A percentile compares a stretch with the other conserved stretches of the same genome.
These are phyloP conservation scores for Candida sojae DNA, from an alignment of 1,139 yeast genomes.

Conservation along the genomic window DNA sequence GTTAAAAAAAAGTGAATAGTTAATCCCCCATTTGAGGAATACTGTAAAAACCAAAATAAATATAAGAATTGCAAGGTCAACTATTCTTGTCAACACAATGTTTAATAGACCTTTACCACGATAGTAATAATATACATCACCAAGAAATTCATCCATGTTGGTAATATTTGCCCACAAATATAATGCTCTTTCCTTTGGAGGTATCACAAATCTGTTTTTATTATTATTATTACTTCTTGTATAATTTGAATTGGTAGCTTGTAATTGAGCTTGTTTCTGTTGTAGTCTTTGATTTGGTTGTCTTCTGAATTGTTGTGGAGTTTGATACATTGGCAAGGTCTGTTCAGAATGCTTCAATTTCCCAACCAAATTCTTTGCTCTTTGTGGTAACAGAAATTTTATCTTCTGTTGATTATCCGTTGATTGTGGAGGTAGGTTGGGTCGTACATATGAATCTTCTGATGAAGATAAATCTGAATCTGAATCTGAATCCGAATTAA, in stretches of 20 bases:
- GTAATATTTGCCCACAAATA: constrained; percentile 97
- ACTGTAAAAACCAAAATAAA: constrained; percentile 80
- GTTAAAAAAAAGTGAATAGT: constrained; percentile 47
- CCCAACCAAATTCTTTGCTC: constrained; percentile 6
- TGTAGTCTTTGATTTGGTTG: constrained; percentile 7
- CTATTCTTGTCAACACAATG: constrained; percentile 61
- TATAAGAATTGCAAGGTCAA: constrained; percentile 71
- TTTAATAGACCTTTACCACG: constrained; percentile 83
- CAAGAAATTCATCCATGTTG: constrained; percentile 81
- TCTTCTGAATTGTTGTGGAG: constrained; percentile 10
- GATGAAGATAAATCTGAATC: constrained; percentile 35
- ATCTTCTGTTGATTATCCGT: constrained; percentile 5
- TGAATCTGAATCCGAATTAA: constrained; percentile 39
- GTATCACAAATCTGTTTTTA: constrained; percentile 29
- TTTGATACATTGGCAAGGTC: constrained; percentile 9
- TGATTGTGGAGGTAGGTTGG: constrained; percentile 5
- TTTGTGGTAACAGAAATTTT: constrained; percentile 12
- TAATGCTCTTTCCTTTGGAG: constrained; percentile 76
- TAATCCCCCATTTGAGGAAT: constrained; percentile 81
- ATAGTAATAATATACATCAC: constrained; percentile 82
- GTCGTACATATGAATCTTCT: constrained; percentile 18
- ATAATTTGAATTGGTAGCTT: constrained; percentile 12
- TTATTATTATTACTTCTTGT: constrained; percentile 15
- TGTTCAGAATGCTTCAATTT: constrained; percentile 4
- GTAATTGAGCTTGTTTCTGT: constrained; percentile 8